Evolutionary conservation across 768 basidiomycete genomes (phyloP).

Genomic region (Pleurotus eryngii): DNA sequence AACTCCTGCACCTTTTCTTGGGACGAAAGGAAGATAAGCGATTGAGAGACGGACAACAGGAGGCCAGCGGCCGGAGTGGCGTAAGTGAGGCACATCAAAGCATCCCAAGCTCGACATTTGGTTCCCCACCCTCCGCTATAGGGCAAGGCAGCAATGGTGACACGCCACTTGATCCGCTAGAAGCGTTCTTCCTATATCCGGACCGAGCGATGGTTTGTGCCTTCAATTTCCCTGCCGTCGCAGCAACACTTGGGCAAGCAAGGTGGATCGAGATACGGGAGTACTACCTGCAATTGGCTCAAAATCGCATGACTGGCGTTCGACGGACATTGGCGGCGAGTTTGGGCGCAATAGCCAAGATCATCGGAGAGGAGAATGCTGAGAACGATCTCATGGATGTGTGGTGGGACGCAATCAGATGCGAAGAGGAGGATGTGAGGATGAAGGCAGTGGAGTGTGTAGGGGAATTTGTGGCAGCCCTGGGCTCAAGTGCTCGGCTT

Average conservation of each 20-base stretch:
- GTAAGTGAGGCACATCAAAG: background rate
- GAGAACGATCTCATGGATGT: constrained; percentile 65
- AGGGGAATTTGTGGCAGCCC: constrained; percentile 48
- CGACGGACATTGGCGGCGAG: constrained; percentile 83
- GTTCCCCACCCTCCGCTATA: constrained; percentile 4
- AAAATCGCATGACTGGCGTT: constrained; percentile 59
- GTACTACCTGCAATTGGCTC: constrained; percentile 62
- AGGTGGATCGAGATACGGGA: constrained; percentile 76
- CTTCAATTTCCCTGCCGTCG: constrained; percentile 91
- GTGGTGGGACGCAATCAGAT: constrained; percentile 59
- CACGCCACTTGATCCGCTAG: constrained; percentile 19
- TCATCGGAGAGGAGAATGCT: constrained; percentile 72
- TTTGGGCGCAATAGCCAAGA: constrained; percentile 83
- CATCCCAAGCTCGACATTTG: constrained; percentile 13
- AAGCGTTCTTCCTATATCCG: constrained; percentile 58
- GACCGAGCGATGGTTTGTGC: constrained; percentile 77
- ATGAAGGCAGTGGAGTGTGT: constrained; percentile 68
- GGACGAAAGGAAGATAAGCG: constrained; percentile 48
- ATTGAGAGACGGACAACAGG: constrained; percentile 35
- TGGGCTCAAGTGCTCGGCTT: constrained; percentile 31
- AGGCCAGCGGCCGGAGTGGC: constrained; percentile 13
- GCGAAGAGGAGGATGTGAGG: constrained; percentile 71
- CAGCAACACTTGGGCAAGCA: constrained; percentile 69
- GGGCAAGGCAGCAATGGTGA: background rate
- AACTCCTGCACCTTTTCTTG: constrained; percentile 75